Conservation (phyloP, 371 early-diverging fungal genomes). For the Globomyces sp. region DNA sequence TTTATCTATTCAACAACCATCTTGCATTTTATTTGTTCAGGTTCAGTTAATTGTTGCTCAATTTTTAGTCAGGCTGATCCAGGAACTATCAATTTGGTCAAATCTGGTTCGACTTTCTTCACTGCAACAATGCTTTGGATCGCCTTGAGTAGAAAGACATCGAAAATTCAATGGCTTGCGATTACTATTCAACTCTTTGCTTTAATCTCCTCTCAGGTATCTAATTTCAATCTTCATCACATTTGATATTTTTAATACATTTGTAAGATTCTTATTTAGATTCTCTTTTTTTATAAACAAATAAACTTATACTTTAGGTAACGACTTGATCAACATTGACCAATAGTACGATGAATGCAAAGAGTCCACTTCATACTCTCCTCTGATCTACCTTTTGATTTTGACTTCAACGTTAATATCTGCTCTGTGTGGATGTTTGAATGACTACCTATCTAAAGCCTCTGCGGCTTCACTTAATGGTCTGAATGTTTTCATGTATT, state of each 20-base stretch:
- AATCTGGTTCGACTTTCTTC: not conserved
- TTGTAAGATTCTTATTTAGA: no score
- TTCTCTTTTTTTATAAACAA: no score
- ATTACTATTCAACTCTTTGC: not conserved
- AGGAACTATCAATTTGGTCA: not conserved
- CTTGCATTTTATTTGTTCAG: not conserved
- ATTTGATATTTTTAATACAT: no score
- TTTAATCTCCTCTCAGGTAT: not conserved
- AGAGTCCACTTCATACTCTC: not conserved
- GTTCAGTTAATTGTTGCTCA: not conserved
- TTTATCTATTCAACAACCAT: slow-evolving; percentile 3
- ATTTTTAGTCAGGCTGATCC: not conserved
- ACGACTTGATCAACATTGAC: not conserved
- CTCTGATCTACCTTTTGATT: not conserved
- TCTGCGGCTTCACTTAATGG: not conserved
- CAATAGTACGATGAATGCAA: slow-evolving; percentile 6
- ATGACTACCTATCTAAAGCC: slow-evolving; percentile 8
- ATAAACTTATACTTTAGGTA: no score
- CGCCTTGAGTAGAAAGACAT: not conserved
- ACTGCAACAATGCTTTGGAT: not conserved
- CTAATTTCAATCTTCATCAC: no score
- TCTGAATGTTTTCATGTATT: not conserved
- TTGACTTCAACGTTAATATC: not conserved
- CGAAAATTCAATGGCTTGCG: slow-evolving; percentile 3
- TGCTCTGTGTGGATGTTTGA: not conserved